These are phyloP conservation scores for Phylloporus scabripes DNA, from an alignment of 768 basidiomycete species.

Conservation along the genomic window DNA sequence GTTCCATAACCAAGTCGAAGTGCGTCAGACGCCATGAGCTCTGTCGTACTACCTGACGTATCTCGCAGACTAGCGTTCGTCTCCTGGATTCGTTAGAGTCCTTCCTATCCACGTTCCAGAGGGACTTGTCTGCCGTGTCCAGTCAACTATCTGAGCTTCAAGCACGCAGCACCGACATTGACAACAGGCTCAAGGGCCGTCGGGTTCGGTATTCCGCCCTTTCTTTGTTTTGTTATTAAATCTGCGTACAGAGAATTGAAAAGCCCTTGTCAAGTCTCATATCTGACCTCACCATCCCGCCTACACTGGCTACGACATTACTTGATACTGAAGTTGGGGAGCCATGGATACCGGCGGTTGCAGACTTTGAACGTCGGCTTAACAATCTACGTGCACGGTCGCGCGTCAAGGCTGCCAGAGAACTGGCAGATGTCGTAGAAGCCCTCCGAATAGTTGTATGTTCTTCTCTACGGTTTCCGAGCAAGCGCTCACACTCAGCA, in stretches of 20 bases:
- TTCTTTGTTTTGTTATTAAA: background rate
- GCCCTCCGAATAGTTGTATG: constrained; percentile 85
- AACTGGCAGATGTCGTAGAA: constrained; percentile 77
- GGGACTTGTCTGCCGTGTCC: constrained; percentile 89
- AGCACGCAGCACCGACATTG: constrained; percentile 84
- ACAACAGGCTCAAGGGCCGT: constrained; percentile 76
- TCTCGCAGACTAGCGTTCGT: constrained; percentile 69
- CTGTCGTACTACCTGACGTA: constrained; percentile 1
- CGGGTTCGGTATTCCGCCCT: constrained; percentile 47
- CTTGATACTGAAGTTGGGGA: constrained; percentile 84
- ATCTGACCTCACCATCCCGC: constrained; percentile 77
- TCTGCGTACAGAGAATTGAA: constrained; percentile 69
- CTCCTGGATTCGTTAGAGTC: constrained; percentile 84
- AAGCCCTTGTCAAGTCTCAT: constrained; percentile 79
- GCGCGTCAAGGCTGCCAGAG: constrained; percentile 82
- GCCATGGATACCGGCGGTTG: constrained; percentile 78
- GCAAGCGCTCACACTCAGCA: constrained; percentile 28
- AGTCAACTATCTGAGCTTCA: constrained; percentile 96
- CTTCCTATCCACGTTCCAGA: constrained; percentile 94
- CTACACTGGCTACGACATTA: constrained; percentile 66
- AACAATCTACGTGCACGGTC: constrained; percentile 63
- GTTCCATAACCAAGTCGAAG: constrained; percentile 89
- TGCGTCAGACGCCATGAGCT: constrained; percentile 24
- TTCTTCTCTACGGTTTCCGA: constrained; percentile 7
- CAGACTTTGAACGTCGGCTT: constrained; percentile 75